Evolutionary conservation across 2,329 filamentous ascomycete genomes (phyloP), one percentile per base, ranked within the genome.

Genomic region (Ceratocystiopsis brevicomis): DNA sequence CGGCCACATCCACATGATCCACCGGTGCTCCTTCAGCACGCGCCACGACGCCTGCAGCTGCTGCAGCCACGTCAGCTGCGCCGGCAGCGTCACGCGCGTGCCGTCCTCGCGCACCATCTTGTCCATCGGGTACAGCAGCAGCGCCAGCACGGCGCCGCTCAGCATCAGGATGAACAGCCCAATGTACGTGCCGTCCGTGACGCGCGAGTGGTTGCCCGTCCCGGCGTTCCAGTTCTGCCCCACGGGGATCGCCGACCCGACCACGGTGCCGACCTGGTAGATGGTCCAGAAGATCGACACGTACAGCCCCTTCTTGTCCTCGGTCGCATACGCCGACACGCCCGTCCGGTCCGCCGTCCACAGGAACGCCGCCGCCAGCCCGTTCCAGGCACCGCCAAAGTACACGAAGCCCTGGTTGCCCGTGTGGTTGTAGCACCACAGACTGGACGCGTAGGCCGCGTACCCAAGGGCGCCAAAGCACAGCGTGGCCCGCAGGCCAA

Each of bases 381-480:
- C 42, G n/a, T 15, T 19, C 34, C 34, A 41, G 17, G n/a, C 13
- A 52, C 81, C 81, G 9, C 79, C 72, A 53, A 84, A 83, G 51
- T 78, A 72, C 53, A 75, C 73, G 59, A 81, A 85, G 43, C 74
- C 76, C 44, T 68, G 61, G 53, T 77, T 78, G 39, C 63, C 44
- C 14, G 66, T 78, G 60, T 81, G 76, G 52, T 71, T 74, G 59
- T 76, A 83, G 61, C 65, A 69, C 39, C 83, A 64, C 58, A 81
- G 78, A 39, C 71, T 71, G 19, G 74, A 69, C 39, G 78, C 69
- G 55, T 84, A 83, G 56, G 84, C 61, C 51, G 69, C 74, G 60
- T 85, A 86, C 40, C 81, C 81, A 6, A 41, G 5, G 4, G 33
- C 15, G 33, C 33, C 33, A 15, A 34, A 34, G 33, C 33, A 34